Evolutionary conservation across 2,329 filamentous ascomycete genomes (phyloP), one percentile per base, ranked within the genome.

Genomic region (Penicillium expansum): DNA sequence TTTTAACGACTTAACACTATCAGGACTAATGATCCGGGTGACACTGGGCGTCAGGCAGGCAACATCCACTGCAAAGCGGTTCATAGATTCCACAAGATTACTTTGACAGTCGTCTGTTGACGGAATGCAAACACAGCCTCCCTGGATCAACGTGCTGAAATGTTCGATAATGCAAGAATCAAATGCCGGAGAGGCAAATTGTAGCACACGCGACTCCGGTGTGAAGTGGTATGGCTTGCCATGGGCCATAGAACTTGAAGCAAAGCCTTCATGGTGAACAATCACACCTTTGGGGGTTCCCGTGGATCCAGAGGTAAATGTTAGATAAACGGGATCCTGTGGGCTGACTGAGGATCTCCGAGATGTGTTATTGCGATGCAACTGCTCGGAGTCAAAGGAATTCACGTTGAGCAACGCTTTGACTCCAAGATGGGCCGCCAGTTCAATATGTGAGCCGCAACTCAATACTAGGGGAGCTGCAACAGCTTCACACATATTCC

Each of bases 261-360:
- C 51, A 51, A 39, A 59, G 3, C 57, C 56, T 14, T 44, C 57
- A 11, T 58, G 52, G 14, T 43, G 16, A 22, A 55, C 39, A 45
- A 58, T 41, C 10, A 51, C 51, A 30, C 56, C 39, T 20, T 58
- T 58, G 2, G 56, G 56, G 2, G 24, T 37, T 1, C 56, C 56
- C 3, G 55, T 63, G n/a, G 80, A 80, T 0, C 80, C 80, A 5
- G 79, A 79, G 2, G 79, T 80, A 60, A 86, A 83, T 10, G 87
- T 77, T 2, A 84, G 75, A 64, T 83, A 86, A n/a, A 58, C 24
- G 29, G 55, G 43, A 0, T 84, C 83, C 13, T 41, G 38, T 41
- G 38, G 13, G 13, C 7, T 8, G 13, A 41, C 38, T 0, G 38
- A 41, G 13, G 13, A 8, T 7, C 7, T 41, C 6, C 1, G 6